These are phyloP conservation scores for Theobroma cacao DNA, from an alignment of 345 rosid species.

Conservation along the genomic window DNA sequence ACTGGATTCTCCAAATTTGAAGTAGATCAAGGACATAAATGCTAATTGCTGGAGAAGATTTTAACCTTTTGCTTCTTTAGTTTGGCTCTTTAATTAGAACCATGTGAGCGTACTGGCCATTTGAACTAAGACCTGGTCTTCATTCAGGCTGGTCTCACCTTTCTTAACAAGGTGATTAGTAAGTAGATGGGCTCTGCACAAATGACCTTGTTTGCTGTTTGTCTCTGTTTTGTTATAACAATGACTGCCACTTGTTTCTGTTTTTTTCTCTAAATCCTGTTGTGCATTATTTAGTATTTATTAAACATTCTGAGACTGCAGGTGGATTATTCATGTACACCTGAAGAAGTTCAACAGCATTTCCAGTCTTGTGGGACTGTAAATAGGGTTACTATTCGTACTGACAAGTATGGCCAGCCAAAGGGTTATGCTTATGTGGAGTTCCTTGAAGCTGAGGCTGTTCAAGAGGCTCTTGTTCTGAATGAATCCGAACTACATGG, in stretches of 20 bases:
- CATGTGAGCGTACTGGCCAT: background rate
- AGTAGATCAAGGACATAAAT: background rate
- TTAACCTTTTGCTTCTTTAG: background rate
- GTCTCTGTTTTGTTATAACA: background rate
- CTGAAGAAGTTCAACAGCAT: slow-evolving; percentile 83
- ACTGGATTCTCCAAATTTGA: too few relatives aligned
- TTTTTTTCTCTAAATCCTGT: background rate
- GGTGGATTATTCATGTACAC: slow-evolving; percentile 75
- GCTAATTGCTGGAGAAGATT: background rate
- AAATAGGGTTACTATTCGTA: slow-evolving; percentile 65
- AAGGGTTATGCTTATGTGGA: slow-evolving; percentile 83
- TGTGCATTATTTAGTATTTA: background rate
- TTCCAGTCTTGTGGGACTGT: slow-evolving; percentile 78
- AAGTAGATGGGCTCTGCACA: background rate
- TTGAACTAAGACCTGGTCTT: background rate
- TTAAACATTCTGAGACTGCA: slow-evolving; percentile 17
- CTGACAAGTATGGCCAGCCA: slow-evolving; percentile 74
- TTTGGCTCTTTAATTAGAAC: background rate
- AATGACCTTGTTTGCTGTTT: background rate
- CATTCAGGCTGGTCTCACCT: background rate
- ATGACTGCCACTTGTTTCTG: background rate
- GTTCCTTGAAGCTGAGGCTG: slow-evolving; percentile 64
- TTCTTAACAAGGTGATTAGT: background rate
- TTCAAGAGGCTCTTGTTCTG: slow-evolving; percentile 58
- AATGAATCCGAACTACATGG: slow-evolving; percentile 74